phyloP scores from a whole-genome alignment of 352 stramenopile species.

The Phytophthora nicotianae region DNA sequence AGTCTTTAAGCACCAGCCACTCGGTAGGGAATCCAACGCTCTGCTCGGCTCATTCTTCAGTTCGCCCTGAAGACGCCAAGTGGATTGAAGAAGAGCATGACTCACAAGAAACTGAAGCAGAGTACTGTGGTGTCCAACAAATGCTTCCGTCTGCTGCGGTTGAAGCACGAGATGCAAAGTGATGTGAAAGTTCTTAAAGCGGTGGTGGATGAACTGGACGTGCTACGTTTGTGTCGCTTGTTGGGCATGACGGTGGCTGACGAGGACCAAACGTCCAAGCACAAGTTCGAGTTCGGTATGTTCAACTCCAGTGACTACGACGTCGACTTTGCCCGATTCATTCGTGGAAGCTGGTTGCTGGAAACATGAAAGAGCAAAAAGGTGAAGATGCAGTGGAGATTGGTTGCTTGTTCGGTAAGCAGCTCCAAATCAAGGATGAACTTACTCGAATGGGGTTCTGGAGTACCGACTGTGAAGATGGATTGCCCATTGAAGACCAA shows the following conservation, averaged over 20 bases:
- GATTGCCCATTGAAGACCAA: slow-evolving; percentile 39
- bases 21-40: not conserved
- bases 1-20: slow-evolving; percentile 3
- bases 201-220: slow-evolving; percentile 66
- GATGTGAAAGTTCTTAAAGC: slow-evolving; percentile 66
- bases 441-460: slow-evolving; percentile 44
- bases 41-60: slow-evolving; percentile 15
- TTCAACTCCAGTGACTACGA: slow-evolving; percentile 60
- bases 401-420: slow-evolving; percentile 61
- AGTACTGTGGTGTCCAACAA: slow-evolving; percentile 6
- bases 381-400: slow-evolving; percentile 33
- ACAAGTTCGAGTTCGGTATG: slow-evolving; percentile 53
- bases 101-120: slow-evolving; percentile 8
- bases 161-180: slow-evolving; percentile 54
- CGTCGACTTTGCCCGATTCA: slow-evolving; percentile 57
- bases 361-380: not conserved
- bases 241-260: slow-evolving; percentile 44
- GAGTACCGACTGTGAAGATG: slow-evolving; percentile 32
- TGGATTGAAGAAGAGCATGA: slow-evolving; percentile 15
- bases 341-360: slow-evolving; percentile 48
- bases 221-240: slow-evolving; percentile 59
- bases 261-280: slow-evolving; percentile 18
- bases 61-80: slow-evolving; percentile 21
- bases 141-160: slow-evolving; percentile 62
- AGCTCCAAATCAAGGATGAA: slow-evolving; percentile 50